Percentiles rank a stretch among this genome's conserved stretches.
phyloP scores from a whole-genome alignment of 1,139 yeast genomes.

The Kodamaea sp. region DNA sequence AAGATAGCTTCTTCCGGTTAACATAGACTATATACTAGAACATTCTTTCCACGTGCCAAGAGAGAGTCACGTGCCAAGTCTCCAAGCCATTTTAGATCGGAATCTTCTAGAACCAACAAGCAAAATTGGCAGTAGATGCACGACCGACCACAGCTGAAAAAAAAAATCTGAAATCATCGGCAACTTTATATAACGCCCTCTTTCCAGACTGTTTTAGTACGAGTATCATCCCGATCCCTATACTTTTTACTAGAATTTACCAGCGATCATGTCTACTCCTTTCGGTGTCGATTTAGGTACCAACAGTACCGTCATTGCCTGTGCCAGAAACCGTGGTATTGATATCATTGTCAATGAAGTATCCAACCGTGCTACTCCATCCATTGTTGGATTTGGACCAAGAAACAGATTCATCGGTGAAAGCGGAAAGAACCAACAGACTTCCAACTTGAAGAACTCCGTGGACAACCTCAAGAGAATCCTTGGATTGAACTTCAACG shows the following conservation, averaged over 20 bases:
- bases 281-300: slow-evolving; percentile 99
- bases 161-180: slow-evolving; percentile 5
- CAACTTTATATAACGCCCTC: slow-evolving; percentile 1
- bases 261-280: slow-evolving; percentile 60
- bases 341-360: slow-evolving; percentile 98
- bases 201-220: not conserved
- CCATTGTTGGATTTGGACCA: slow-evolving; percentile 88
- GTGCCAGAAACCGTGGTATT: slow-evolving; percentile 98
- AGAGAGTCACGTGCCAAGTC: slow-evolving; percentile 2
- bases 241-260: not conserved
- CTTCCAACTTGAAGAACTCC: slow-evolving; percentile 93
- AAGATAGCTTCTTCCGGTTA: no score
- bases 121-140: slow-evolving; percentile 5
- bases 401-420: slow-evolving; percentile 94
- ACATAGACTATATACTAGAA: no score
- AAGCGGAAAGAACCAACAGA: slow-evolving; percentile 92
- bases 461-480: slow-evolving; percentile 92
- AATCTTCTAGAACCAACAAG: slow-evolving; percentile 11
- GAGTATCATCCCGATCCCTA: not conserved
- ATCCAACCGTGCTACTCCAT: slow-evolving; percentile 94
- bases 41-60: not conserved
- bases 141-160: slow-evolving; percentile 10
- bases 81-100: no score
- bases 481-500: slow-evolving; percentile 72
- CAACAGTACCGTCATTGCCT: slow-evolving; percentile 89